phyloP scores from a whole-genome alignment of 1,284 basidiomycete species.

The Cryptococcus sp. region DNA sequence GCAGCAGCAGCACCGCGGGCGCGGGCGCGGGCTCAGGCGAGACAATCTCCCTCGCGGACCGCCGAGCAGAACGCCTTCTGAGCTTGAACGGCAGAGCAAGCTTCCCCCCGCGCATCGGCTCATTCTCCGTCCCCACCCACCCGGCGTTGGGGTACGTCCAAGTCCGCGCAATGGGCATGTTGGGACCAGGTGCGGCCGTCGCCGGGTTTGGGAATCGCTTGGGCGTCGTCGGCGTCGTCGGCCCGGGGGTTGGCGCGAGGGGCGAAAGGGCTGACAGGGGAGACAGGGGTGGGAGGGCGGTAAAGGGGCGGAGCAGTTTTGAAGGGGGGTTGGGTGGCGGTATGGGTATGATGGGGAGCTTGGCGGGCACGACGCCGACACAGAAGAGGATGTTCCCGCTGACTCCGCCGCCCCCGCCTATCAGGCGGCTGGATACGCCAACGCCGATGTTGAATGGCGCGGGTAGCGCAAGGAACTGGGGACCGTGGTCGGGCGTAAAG shows the following conservation, averaged over 20 bases:
- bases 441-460: background rate
- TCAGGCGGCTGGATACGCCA: background rate
- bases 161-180: slow-evolving; percentile 13
- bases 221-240: slow-evolving; percentile 26
- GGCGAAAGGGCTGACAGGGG: background rate
- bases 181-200: slow-evolving; percentile 16
- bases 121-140: slow-evolving; percentile 30
- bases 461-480: background rate
- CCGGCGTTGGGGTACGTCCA: slow-evolving; percentile 35
- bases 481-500: background rate
- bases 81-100: slow-evolving; percentile 36
- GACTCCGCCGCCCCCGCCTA: slow-evolving; percentile 13
- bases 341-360: too few relatives aligned
- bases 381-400: slow-evolving; percentile 6
- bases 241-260: background rate
- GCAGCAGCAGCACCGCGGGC: background rate
- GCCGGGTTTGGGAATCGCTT: slow-evolving; percentile 44
- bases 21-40: slow-evolving; percentile 1
- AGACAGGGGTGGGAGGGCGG: background rate
- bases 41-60: slow-evolving; percentile 26
- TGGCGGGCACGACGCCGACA: background rate
- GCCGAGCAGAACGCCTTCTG: slow-evolving; percentile 36
- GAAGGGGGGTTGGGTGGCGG: slow-evolving; percentile 1
- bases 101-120: slow-evolving; percentile 26
- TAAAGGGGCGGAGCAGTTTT: background rate